Evolutionary conservation across 805 yeast species (phyloP).

Genomic region (Wickerhamiella kazuoi): DNA sequence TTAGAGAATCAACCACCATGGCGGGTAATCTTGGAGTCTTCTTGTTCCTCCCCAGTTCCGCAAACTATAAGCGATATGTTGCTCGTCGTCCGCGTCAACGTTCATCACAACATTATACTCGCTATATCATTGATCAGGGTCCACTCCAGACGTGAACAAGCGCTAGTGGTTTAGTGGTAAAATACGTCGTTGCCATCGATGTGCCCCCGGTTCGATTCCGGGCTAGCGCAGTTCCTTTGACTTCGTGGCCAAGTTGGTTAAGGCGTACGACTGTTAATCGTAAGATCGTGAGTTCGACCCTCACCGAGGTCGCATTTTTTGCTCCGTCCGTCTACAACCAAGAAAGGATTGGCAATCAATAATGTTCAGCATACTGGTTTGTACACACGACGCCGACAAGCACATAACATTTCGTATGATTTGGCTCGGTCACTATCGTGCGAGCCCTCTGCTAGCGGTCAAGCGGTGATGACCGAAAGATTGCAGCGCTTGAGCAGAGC

Average conservation of each 20-base stretch:
- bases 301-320: slow-evolving; percentile 6
- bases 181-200: slow-evolving; percentile 12
- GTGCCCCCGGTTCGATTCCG: slow-evolving; percentile 15
- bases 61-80: too few relatives aligned
- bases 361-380: neutral
- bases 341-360: too few relatives aligned
- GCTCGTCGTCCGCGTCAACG: too few relatives aligned
- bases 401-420: neutral
- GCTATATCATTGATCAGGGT: neutral
- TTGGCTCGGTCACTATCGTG: neutral
- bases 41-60: too few relatives aligned
- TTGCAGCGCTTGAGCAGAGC: neutral
- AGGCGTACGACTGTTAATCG: slow-evolving; percentile 8
- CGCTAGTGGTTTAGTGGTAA: slow-evolving; percentile 11
- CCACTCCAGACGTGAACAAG: neutral
- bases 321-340: too few relatives aligned
- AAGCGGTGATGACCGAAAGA: neutral
- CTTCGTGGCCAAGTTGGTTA: slow-evolving; percentile 3
- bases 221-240: slow-evolving; percentile 13
- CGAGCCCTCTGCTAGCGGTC: neutral
- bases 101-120: too few relatives aligned
- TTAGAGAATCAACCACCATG: too few relatives aligned
- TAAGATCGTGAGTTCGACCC: slow-evolving; percentile 8
- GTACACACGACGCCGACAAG: neutral
- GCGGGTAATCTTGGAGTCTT: too few relatives aligned